Base-by-base conservation (phyloP, 129 eudicot genomes). In the Daucus carota region DNA sequence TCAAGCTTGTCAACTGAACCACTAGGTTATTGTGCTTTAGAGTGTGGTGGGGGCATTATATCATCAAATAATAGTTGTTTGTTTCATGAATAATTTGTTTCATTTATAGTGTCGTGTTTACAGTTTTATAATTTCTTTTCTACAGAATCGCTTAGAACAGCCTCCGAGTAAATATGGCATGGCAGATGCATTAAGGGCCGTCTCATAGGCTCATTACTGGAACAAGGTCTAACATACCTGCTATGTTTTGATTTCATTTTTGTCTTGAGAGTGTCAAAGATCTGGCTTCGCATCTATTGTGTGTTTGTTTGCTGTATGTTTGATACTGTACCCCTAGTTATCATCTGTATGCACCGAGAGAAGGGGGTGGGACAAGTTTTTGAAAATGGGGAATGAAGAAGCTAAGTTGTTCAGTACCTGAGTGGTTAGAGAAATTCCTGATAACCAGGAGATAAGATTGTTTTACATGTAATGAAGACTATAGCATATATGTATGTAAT, bases 101-200 rank as follows among this genome's bases (percentile, higher is more conserved):
- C 16, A 68, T 3, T 38, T 18, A 17, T 36, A 0, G 31, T 68
- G 65, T 57, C 24, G 65, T 22, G 28, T 38, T 32, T 54, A 41
- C 42, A 32, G n/a, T n/a, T n/a, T n/a, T n/a, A n/a, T n/a, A 36
- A 36, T 9, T 31, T 7, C 46, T 34, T 47, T 63, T 6, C 0
- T 1, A 47, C 83, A 80, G 83, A 68, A 75, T 75, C 68, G 52
- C 15, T 47, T 67, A 11, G 75, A 73, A 40, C 59, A 68, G 73
- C 34, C 57, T 80, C 75, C 38, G 46, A 75, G 62, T 34, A 70
- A 80, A 48, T 67, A 16, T 22, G 43, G 28, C 29, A 41, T 2
- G n/a, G 75, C 17, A n/a, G 24, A 47, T 29, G 78, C 26, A 72
- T 20, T 26, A 24, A 54, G 60, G 34, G 79, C 78, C 3, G 52